Evolutionary conservation across 331 rosid species (phyloP).

Genomic region (Rosa hybrid): DNA sequence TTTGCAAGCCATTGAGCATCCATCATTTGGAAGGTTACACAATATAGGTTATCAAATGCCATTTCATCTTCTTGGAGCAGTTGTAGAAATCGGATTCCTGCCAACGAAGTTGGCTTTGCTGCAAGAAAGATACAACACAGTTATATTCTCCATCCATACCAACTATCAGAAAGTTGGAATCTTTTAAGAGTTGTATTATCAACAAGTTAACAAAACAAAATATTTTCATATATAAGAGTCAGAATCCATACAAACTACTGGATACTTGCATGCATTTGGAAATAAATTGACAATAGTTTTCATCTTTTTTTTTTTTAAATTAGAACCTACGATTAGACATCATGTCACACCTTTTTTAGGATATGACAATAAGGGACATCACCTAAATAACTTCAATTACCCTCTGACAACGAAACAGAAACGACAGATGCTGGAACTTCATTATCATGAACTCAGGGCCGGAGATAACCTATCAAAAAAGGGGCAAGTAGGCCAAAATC

Average conservation of each 20-base stretch:
- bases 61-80: constrained; percentile 73
- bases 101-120: constrained; percentile 62
- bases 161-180: background rate
- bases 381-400: background rate
- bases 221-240: no score
- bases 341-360: background rate
- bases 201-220: background rate
- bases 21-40: constrained; percentile 88
- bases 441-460: background rate
- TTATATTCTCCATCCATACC: background rate
- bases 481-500: background rate
- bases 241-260: background rate
- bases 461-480: background rate
- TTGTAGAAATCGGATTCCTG: constrained; percentile 64
- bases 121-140: constrained; percentile 29
- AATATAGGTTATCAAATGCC: constrained; percentile 84
- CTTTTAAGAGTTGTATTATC: background rate
- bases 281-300: background rate
- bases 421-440: background rate
- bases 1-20: constrained; percentile 97
- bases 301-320: no score
- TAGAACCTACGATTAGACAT: background rate
- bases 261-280: background rate
- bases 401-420: background rate
- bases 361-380: background rate